Conservation (phyloP, 108 stramenopile genomes). For the Stephanodiscus minutulus region DNA sequence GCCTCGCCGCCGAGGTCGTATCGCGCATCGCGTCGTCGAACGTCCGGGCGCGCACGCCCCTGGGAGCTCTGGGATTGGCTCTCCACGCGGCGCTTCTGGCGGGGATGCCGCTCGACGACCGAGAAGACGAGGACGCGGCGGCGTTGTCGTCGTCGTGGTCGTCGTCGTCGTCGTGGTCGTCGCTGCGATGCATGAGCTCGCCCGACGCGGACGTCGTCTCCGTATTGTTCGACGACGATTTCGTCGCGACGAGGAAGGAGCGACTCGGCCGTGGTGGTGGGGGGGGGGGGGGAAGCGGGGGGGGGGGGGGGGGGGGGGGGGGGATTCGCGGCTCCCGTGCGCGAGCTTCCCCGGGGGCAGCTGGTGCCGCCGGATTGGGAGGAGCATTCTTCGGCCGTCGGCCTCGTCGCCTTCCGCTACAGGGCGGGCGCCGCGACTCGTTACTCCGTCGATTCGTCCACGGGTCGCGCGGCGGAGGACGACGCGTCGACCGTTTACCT, state of each 20-base stretch:
- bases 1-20: constrained; percentile 45
- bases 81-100: constrained; percentile 68
- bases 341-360: constrained; percentile 61
- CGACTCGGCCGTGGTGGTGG: background rate
- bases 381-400: constrained; percentile 4
- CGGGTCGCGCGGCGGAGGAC: background rate
- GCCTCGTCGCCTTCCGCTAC: constrained; percentile 32
- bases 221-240: constrained; percentile 15
- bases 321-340: constrained; percentile 81
- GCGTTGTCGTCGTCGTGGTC: constrained; percentile 23
- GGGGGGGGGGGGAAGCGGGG: constrained; percentile 10
- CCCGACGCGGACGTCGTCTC: constrained; percentile 35
- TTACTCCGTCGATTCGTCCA: constrained; percentile 8
- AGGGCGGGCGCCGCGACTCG: constrained; percentile 26
- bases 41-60: constrained; percentile 47
- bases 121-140: background rate
- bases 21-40: constrained; percentile 52
- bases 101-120: too few species aligned
- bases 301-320: constrained; percentile 7
- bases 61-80: constrained; percentile 68
- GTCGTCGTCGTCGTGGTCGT: background rate
- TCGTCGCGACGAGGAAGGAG: constrained; percentile 7
- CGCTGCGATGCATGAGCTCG: constrained; percentile 70
- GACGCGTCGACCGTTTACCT: constrained; percentile 34
- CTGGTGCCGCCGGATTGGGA: constrained; percentile 78